Percentiles rank a stretch among this genome's conserved stretches.
phyloP scores from a whole-genome alignment of 2,329 filamentous ascomycete genomes.

The Helotiales sp. region DNA sequence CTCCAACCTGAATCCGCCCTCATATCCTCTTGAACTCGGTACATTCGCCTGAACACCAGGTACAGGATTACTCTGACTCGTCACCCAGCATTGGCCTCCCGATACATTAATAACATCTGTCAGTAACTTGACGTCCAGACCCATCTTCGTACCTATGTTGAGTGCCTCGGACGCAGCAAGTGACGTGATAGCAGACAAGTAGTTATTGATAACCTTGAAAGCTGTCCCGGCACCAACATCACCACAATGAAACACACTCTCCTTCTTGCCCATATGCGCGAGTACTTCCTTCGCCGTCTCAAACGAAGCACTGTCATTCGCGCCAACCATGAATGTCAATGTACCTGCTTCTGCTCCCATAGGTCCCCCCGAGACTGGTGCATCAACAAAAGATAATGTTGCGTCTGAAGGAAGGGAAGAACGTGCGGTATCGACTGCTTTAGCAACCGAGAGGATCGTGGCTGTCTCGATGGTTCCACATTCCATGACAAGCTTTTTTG shows the following conservation, averaged over 20 bases:
- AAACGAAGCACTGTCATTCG: constrained; percentile 53
- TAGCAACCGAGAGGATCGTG: constrained; percentile 50
- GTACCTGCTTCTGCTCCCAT: constrained; percentile 44
- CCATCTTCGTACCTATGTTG: constrained; percentile 63
- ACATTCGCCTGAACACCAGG: constrained; percentile 43
- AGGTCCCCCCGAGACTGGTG: constrained; percentile 46
- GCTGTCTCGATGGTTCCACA: constrained; percentile 74
- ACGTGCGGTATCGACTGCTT: constrained; percentile 8
- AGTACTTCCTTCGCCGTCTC: constrained; percentile 61
- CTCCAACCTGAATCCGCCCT: constrained; percentile 62
- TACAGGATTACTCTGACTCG: constrained; percentile 44
- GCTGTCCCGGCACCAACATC: constrained; percentile 66
- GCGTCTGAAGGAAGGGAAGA: neutral
- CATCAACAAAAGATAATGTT: constrained; percentile 44
- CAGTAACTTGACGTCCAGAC: constrained; percentile 58
- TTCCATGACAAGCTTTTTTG: constrained; percentile 66
- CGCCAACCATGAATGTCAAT: constrained; percentile 48
- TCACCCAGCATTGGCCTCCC: constrained; percentile 43
- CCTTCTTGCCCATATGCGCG: constrained; percentile 57
- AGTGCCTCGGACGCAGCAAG: constrained; percentile 63
- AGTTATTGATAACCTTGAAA: constrained; percentile 67
- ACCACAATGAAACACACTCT: constrained; percentile 58
- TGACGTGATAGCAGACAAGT: constrained; percentile 61
- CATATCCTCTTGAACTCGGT: constrained; percentile 42
- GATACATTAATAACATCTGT: constrained; percentile 58